Conservation (phyloP, 371 early-diverging fungal genomes). For the Circinella minor region DNA sequence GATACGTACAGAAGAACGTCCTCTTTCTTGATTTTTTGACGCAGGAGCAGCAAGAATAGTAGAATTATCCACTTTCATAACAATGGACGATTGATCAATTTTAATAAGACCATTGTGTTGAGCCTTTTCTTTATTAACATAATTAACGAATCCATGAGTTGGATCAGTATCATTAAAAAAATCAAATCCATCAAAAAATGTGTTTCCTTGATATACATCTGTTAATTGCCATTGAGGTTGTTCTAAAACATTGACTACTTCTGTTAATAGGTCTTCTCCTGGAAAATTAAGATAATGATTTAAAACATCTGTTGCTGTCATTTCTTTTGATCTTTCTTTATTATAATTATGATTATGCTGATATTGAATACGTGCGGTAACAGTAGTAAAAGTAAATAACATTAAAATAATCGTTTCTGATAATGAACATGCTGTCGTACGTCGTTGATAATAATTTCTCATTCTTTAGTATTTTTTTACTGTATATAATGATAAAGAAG, state of each 20-base stretch:
- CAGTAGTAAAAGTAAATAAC: too few species aligned
- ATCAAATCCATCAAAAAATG: constrained; percentile 40
- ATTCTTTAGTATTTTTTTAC: too few species aligned
- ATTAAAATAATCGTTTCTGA: too few species aligned
- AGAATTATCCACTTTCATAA: constrained; percentile 19
- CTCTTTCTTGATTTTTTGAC: background rate
- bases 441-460: too few species aligned
- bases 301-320: too few species aligned
- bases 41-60: constrained; percentile 3
- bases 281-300: too few species aligned
- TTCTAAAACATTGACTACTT: background rate
- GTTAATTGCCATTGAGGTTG: constrained; percentile 23
- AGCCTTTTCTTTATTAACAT: constrained; percentile 37
- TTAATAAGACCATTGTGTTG: constrained; percentile 9
- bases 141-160: constrained; percentile 52
- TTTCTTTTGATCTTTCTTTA: too few species aligned
- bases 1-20: constrained; percentile 36
- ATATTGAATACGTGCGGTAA: too few species aligned
- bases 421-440: too few species aligned
- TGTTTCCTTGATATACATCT: constrained; percentile 13
- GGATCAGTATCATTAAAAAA: constrained; percentile 47
- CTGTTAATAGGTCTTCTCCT: too few species aligned
- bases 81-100: constrained; percentile 8
- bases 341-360: too few species aligned
- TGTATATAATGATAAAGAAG: too few species aligned